Base-by-base conservation (phyloP, 2,329 filamentous ascomycete genomes). In the Penicillium sp. region DNA sequence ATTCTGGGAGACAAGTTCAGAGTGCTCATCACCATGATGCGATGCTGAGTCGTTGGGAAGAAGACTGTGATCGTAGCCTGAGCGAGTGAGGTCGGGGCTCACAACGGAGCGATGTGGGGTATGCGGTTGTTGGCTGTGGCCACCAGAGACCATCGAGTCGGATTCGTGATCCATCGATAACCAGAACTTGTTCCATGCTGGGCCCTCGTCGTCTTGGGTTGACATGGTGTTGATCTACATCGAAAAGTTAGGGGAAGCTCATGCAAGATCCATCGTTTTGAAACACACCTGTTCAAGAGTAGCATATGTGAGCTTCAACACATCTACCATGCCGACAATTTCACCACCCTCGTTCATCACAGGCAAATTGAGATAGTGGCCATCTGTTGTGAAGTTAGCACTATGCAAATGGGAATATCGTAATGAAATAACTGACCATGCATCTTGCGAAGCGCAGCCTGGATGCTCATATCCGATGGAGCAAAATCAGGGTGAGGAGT, bases 151-250 rank as follows among this genome's bases (percentile, higher is more conserved):
- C 82, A 96, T 88, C 2, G 94, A 99, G 75, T 97, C 94, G 13
- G 92, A 93, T 72, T 96, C 93, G 66, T 95, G 86, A 73, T 97
- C 85, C 66, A 99, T 86, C 0, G 94, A 97, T 62, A 97, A 81
- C 94, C 94, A 99, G 78, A 99, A 99, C 76, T 97, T 99, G 79
- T 97, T 97, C 94, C 94, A 99, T 7, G 94, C 94, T 5, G 94
- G 94, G 0, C 94, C 94, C 76, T 99, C 94, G 65, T 85, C 91
- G 70, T 96, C 93, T 39, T 84, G 84, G 49, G 87, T 91, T 38
- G 84, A 86, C 87, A 99, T 97, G 55, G 90, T 91, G 79, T 97
- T 97, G 69, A 88, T 86, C 81, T 87, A 38, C n/a, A 34, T n/a
- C 23, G 4, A 40, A 18, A 1, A 27, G 19, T 58, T 35, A 62